Evolutionary conservation across 331 rosid species (phyloP), one percentile per base, ranked within the genome.

Genomic region (Spiraea crenata): DNA sequence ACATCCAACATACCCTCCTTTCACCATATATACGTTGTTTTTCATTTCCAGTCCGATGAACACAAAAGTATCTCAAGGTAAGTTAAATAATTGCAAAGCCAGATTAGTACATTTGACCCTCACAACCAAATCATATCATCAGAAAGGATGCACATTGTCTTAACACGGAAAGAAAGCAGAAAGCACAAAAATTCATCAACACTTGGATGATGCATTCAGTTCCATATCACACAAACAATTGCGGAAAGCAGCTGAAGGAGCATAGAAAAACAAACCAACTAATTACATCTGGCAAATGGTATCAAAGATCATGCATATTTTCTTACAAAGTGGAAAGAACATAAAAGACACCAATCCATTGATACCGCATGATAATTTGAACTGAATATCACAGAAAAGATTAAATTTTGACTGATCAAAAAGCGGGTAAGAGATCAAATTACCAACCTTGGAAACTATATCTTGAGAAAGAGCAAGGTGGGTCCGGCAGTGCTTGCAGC

Each of bases 401-500:
- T 71, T 35, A 54, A 77, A 71, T 35, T 38, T 44, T 42, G 63
- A 71, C 51, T 7, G 57, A 77, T 50, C 19, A 76, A 72, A 67
- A 72, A 67, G 73, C 7, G 45, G 67, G 48, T 17, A 46, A 65
- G 59, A 42, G 66, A 72, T 47, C 41, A 38, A 82, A 67, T 31
- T 37, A 57, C 68, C 56, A 69, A 90, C 97, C 97, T 84, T 90
- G 48, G 97, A 90, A 62, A 80, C 77, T 82, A 88, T 77, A 72
- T 90, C 95, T 12, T 90, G 84, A 49, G 48, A 84, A 44, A 88
- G 83, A 34, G 92, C 97, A 55, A 90, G 89, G 79, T 88, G 95
- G 78, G 95, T 88, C 57, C 83, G 85, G 83, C 97, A 90, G 82
- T 86, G 93, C 77, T 76, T 86, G 89, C 97, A 90, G 86, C 92